Base-by-base conservation (phyloP, 1,284 basidiomycete species). In the Somion occarium region DNA sequence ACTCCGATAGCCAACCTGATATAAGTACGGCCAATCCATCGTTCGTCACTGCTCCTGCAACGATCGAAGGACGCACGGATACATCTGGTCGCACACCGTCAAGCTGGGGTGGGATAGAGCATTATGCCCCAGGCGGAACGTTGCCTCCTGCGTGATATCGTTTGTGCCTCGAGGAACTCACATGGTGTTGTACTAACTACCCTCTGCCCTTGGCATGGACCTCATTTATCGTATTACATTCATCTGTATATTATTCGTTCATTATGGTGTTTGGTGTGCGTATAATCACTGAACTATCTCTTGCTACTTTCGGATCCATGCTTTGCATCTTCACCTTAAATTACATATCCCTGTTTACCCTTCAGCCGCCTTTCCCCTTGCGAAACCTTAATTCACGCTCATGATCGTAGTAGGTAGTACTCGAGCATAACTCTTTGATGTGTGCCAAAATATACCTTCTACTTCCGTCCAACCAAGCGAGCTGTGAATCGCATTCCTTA, bases 11-110 rank as follows among this genome's bases (percentile, higher is more conserved):
- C 61, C 76, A 70, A 25, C 74, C 75, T 0, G 83, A 83, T 61
- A 72, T 87, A 60, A 86, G 84, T 62, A 83, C 83, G 0, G 85
- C 85, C 20, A 73, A 78, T 3, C 72, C 74, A 54, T 86, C 84
- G 50, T 85, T 85, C 59, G 73, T 87, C 24, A 86, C 85, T 2
- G 75, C 75, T 13, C 72, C 85, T 39, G 72, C 77, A 41, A 83
- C 80, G 5, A 64, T 83, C 18, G 73, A 73, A 22, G 76, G 78
- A 34, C 66, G 64, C 19, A 79, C 76, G 26, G 71, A 69, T 34
- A 66, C 68, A 48, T 59, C 64, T 11, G 68, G 64, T 3, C 56
- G 57, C 39, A 67, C 64, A 42, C 69, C 68, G 3, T 57, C 64
- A 38, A 70, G 62, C 52, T 69, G 73, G 74, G 70, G 69, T 30